Percentiles rank a stretch among this genome's conserved stretches.
Conservation (phyloP, 139 green algal genomes). For the Chlorella sorokiniana region DNA sequence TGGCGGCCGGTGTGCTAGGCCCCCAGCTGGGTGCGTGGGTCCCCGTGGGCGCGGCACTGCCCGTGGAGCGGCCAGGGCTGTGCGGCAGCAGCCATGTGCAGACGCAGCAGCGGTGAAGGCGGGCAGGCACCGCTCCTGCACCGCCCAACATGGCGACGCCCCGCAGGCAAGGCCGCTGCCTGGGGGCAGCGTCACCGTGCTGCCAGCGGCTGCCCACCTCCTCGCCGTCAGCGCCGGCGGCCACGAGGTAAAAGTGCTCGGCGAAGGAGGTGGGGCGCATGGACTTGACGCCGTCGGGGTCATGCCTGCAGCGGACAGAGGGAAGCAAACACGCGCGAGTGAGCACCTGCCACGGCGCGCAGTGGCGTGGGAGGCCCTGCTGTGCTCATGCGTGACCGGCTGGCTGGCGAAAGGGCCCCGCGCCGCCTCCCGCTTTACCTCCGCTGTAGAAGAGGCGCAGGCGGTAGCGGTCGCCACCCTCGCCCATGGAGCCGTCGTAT, state of each 20-base stretch:
- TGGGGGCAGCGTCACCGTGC: no score
- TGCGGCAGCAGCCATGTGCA: no score
- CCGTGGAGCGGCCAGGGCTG: no score
- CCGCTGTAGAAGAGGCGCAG: slow-evolving; percentile 25
- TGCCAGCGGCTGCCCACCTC: no score
- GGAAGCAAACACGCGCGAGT: not conserved
- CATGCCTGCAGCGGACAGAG: not conserved
- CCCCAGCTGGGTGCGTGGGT: no score
- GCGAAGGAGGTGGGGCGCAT: not conserved
- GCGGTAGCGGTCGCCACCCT: not conserved
- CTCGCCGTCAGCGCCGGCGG: not conserved
- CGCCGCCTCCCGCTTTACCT: not conserved
- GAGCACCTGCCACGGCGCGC: no score
- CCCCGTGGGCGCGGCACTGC: no score
- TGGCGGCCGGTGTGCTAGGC: not conserved
- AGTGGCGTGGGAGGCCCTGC: not conserved
- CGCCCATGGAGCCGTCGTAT: slow-evolving; percentile 1
- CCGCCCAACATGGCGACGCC: no score
- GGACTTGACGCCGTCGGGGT: slow-evolving; percentile 6
- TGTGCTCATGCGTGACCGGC: not conserved
- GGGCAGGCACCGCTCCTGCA: no score
- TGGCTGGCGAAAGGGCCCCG: not conserved
- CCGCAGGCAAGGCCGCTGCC: no score
- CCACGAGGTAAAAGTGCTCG: slow-evolving; percentile 3
- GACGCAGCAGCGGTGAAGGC: no score